Conservation (phyloP, 345 rosid genomes). For the Salix purpurea region DNA sequence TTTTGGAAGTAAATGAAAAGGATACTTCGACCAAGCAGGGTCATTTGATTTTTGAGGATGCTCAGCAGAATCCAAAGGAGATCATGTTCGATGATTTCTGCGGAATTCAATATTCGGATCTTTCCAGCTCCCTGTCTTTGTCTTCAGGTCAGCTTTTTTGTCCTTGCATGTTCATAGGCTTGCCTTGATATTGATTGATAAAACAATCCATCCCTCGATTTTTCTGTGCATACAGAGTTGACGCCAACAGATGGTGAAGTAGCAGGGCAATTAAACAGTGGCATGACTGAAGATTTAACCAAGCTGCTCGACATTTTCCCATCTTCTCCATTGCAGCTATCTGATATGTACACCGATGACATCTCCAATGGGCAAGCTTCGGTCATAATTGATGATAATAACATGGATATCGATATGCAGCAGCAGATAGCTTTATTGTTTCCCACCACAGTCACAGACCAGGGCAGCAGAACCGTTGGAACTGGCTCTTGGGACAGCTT, state of each 20-base stretch:
- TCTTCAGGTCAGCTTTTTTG: conserved; percentile 32
- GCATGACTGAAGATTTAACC: conserved; percentile 48
- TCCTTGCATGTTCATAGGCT: not conserved
- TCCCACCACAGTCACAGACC: conserved; percentile 26
- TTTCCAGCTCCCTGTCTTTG: conserved; percentile 15
- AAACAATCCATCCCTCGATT: not conserved
- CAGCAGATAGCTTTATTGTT: conserved; percentile 57
- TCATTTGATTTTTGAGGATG: conserved; percentile 8
- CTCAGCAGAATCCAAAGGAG: conserved; percentile 12
- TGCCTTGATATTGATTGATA: not conserved
- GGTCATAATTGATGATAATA: conserved; percentile 40
- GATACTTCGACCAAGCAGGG: conserved; percentile 14
- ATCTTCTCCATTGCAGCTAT: conserved; percentile 16
- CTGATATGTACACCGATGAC: conserved; percentile 49
- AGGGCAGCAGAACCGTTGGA: conserved; percentile 21
- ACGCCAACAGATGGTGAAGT: conserved; percentile 35
- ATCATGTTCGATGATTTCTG: conserved; percentile 14
- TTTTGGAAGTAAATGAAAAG: conserved; percentile 27
- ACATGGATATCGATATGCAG: conserved; percentile 45
- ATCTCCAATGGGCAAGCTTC: conserved; percentile 58
- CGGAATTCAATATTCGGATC: conserved; percentile 15
- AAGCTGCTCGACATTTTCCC: conserved; percentile 31
- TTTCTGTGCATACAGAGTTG: conserved; percentile 22
- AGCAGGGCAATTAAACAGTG: conserved; percentile 26
- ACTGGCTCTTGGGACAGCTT: conserved; percentile 48